A percentile compares a stretch with the other conserved stretches of the same genome.
Evolutionary conservation across 148 eudicot genomes (phyloP).

Genomic region (Vaccinium corymbosum): DNA sequence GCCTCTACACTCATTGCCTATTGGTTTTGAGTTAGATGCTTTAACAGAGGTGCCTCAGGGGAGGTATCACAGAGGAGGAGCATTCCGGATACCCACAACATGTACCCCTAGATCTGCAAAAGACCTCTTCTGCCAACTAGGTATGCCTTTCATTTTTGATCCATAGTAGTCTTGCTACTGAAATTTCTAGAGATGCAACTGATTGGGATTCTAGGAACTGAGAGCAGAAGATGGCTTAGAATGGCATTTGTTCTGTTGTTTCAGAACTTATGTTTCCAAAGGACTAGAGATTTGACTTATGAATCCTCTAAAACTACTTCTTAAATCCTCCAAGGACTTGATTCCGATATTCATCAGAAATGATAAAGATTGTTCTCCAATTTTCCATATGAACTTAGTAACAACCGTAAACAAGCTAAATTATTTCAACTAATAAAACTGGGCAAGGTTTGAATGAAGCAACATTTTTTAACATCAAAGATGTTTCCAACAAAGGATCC

Average conservation of each 20-base stretch:
- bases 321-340: neutral
- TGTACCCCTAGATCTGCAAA: too few species aligned
- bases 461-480: neutral
- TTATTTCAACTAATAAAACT: too few species aligned
- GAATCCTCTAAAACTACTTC: conserved; percentile 6
- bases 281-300: neutral
- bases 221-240: neutral
- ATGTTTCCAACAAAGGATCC: neutral
- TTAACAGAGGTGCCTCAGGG: too few species aligned
- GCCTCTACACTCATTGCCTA: too few species aligned
- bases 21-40: too few species aligned
- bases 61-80: too few species aligned
- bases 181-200: neutral
- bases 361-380: neutral
- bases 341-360: neutral
- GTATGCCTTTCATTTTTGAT: neutral
- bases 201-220: neutral
- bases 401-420: neutral
- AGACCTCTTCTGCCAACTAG: neutral
- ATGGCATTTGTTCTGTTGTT: neutral
- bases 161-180: neutral
- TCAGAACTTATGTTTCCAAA: neutral
- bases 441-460: neutral
- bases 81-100: too few species aligned
- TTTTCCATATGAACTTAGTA: neutral